A percentile compares a stretch with the other conserved stretches of the same genome.
Evolutionary conservation across 169 alveolate species (phyloP).

Genomic region (Plasmodium sp.): DNA sequence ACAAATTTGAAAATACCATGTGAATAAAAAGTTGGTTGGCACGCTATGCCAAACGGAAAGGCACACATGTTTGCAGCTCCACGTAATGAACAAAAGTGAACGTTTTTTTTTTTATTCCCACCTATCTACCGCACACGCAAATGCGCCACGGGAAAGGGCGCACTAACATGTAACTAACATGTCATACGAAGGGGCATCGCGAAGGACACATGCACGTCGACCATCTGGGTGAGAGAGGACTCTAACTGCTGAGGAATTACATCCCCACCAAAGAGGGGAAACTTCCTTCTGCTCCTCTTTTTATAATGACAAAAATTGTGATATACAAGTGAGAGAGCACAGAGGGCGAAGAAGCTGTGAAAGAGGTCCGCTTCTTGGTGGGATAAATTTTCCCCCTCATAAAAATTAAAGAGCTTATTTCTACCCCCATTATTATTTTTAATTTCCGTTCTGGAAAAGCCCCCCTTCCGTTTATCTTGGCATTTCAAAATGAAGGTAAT

Average conservation of each 20-base stretch:
- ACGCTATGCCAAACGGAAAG: neutral
- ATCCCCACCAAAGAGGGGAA: neutral
- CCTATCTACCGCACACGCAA: neutral
- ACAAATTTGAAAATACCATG: neutral
- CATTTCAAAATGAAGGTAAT: slow-evolving; percentile 41
- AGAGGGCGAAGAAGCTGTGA: slow-evolving; percentile 43
- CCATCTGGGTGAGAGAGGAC: neutral
- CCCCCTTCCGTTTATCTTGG: slow-evolving; percentile 53
- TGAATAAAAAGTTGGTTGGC: neutral
- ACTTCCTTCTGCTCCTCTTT: neutral
- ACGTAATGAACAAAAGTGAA: neutral
- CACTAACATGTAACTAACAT: too few species aligned
- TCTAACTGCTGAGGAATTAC: slow-evolving; percentile 20
- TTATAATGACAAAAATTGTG: slow-evolving; percentile 25
- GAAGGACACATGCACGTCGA: slow-evolving; percentile 9
- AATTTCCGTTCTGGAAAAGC: slow-evolving; percentile 48
- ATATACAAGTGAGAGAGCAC: slow-evolving; percentile 64
- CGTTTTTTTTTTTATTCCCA: neutral
- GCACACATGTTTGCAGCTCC: neutral
- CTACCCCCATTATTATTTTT: neutral
- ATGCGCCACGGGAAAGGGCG: neutral
- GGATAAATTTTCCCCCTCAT: neutral
- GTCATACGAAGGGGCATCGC: slow-evolving; percentile 47
- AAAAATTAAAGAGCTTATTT: slow-evolving; percentile 20
- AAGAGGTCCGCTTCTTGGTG: slow-evolving; percentile 37